Evolutionary conservation across 1,284 basidiomycete species (phyloP), one percentile per base, ranked within the genome.

Genomic region (Ganoderma lingzhi): DNA sequence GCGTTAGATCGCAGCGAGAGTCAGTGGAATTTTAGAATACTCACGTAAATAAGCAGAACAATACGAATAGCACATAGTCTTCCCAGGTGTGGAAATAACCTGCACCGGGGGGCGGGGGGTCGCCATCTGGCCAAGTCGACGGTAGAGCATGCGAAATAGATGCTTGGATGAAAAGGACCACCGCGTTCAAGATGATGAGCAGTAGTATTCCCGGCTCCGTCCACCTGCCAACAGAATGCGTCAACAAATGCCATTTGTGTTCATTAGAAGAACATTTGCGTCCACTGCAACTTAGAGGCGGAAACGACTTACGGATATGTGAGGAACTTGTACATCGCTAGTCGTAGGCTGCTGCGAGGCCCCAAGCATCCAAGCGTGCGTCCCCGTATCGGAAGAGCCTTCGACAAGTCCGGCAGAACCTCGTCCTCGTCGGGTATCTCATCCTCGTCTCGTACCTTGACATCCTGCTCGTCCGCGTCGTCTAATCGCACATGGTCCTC

Each of bases 31-130:
- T 58, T 30, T 23, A 55, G 45, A 37, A 32, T 0, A 90, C 94
- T 76, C 81, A 94, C 90, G 96, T 97, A 85, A 96, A 99, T 73
- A 95, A 76, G 73, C 90, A 82, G 80, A 99, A 99, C 67, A 99
- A 83, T 42, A 77, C 87, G 78, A 99, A 94, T 23, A 99, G 83
- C 28, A 87, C 90, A 76, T 90, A 92, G 80, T 99, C 96, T 75
- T 96, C 93, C 95, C 96, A 97, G 15, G 82, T 76, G 69, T 92
- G 90, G 81, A 98, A 98, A 82, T 94, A 98, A 6, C 94, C 95
- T 44, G 81, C 80, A 69, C 74, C 80, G 65, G 15, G 85, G 75
- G 70, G 81, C 64, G 85, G 88, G 78, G 77, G 88, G 74, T 78
- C 83, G 70, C 70, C 80, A 73, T 71, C 84, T 8, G 68, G 66